Evolutionary conservation across 1,139 yeast genomes (phyloP), one percentile per base, ranked within the genome.

Genomic region (Zhuliangozyma blackwelliae): DNA sequence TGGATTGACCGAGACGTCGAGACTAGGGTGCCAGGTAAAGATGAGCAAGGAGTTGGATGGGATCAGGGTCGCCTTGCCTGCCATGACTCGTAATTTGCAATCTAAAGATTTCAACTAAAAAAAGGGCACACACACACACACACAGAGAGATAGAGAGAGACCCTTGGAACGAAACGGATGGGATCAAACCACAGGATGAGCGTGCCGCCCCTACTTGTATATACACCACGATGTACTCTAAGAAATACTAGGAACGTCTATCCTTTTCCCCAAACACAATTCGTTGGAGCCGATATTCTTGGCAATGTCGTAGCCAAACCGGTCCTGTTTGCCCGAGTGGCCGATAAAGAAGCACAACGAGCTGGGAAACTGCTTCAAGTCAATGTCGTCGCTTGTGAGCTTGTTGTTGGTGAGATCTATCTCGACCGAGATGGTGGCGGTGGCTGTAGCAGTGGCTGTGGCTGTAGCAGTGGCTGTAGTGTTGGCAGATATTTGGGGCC

Each of bases 31-130:
- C 62, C 97, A 92, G 64, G 82, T 92, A 32, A 71, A 74, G 43
- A 88, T 92, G 97, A 65, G 82, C 25, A 89, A 89, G 57, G 95
- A 87, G 38, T 66, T 92, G 41, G 97, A 92, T 56, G 98, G 98
- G 0, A 63, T 92, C 33, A 73, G 97, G 52, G 94, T 92, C n/a
- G 97, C 97, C 0, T 72, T 92, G 46, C 98, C 98, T 20, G 94
- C 96, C 7, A 88, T 92, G 97, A 90, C 98, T 13, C 72, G 98
- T 52, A 92, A 92, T 63, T 75, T 92, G 49, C 95, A 86, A 54
- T 68, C 77, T 16, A 77, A 77, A 44, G 96, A 90, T 57, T 88
- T 89, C 46, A 66, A 45, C 21, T 41, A 43, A 22, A 16, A 21
- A 30, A 10, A 27, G n/a, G n/a, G 16, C 16, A 16, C 16, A n/a